Base-by-base conservation (phyloP, 1,284 basidiomycete genomes). In the Amylostereum chailletii region DNA sequence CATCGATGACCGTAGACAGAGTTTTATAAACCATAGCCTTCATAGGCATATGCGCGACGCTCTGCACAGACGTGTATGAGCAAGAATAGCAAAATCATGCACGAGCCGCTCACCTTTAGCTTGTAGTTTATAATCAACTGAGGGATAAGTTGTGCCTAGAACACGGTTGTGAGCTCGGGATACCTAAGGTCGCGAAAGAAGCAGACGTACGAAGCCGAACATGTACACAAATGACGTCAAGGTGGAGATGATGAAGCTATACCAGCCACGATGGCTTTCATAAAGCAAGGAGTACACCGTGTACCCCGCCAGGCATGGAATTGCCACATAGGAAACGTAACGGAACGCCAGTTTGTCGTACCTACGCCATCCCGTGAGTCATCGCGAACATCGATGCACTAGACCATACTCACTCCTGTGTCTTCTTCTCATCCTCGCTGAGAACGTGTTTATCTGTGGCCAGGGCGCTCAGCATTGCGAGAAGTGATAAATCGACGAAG, bases 21-120 rank as follows among this genome's bases (percentile, higher is more conserved):
- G 90, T 86, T 72, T 96, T 96, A 76, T 91, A 97, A 55, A 94
- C 83, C 87, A 98, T 94, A 3, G 94, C 90, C 68, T 94, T 96
- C 83, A 94, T 91, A 7, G 90, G 90, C 85, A 94, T 91, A 62
- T 94, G 92, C 37, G 91, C 85, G 37, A 93, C 90, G 62, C 83
- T 88, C 83, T 58, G 46, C 53, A 51, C 53, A 32, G 53, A 57
- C 53, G 43, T 34, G 59, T 58, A 58, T 41, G 44, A 30, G 30
- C 34, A 44, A 43, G 19, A 42, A 51, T 9, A 51, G 50, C 34
- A 32, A 11, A 9, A 32, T 29, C 7, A 34, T 33, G 11, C 27
- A 41, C 54, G 49, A 39, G 64, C 41, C 45, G 69, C 61, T 48
- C 50, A 83, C 85, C 86, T 94, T 94, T 54, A 95, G 77, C 67